Conservation (phyloP, 75 land plant genomes). For the Selaginella tamariscina region DNA sequence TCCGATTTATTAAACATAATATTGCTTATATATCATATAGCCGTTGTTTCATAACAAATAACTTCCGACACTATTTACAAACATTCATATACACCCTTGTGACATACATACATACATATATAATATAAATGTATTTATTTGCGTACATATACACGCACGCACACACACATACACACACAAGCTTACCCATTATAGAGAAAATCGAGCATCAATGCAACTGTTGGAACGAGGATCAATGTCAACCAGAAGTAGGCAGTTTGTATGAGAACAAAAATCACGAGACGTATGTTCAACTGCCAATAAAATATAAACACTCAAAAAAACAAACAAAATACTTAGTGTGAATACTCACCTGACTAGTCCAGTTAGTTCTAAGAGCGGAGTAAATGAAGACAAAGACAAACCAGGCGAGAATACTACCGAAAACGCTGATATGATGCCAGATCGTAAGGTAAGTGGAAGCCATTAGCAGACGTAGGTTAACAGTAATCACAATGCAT, state of each 20-base stretch:
- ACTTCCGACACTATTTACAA: no score
- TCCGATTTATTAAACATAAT: neutral
- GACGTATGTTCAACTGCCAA: constrained; percentile 73
- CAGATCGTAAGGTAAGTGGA: constrained; percentile 70
- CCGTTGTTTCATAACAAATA: no score
- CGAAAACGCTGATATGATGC: constrained; percentile 71
- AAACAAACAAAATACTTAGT: neutral
- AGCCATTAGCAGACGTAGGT: constrained; percentile 81
- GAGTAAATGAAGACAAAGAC: constrained; percentile 82
- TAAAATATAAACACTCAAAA: constrained; percentile 2
- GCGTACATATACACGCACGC: no score
- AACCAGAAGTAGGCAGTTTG: constrained; percentile 87
- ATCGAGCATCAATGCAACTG: constrained; percentile 68
- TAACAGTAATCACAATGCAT: constrained; percentile 87
- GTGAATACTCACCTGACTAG: constrained; percentile 39
- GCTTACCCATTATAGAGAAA: constrained; percentile 68
- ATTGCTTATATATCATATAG: no score
- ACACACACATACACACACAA: neutral
- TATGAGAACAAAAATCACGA: constrained; percentile 74
- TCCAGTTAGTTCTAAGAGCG: constrained; percentile 46
- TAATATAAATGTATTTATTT: no score
- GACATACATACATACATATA: no score
- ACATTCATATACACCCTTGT: no score
- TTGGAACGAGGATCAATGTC: constrained; percentile 57
- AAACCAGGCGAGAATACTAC: constrained; percentile 90